Evolutionary conservation across 148 eudicot genomes (phyloP).

Genomic region (Amaranthus hypochondriacus): DNA sequence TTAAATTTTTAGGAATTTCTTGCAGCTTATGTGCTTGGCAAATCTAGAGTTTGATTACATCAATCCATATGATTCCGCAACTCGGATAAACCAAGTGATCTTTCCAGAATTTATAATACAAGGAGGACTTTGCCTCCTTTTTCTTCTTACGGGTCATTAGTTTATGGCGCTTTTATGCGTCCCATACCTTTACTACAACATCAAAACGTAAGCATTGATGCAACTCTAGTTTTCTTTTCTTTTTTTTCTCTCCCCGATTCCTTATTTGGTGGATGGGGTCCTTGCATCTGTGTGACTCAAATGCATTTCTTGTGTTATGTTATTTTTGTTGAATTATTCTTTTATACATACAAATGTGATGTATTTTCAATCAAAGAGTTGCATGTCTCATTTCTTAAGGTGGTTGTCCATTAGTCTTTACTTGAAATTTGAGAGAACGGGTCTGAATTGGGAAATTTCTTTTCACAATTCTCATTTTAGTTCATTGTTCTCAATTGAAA

Average conservation of each 20-base stretch:
- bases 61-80: slow-evolving; percentile 88
- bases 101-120: slow-evolving; percentile 76
- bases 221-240: neutral
- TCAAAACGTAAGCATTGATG: slow-evolving; percentile 62
- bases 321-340: neutral
- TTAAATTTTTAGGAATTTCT: slow-evolving; percentile 18
- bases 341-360: too few relatives aligned
- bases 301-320: neutral
- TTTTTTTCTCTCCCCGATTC: neutral
- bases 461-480: too few relatives aligned
- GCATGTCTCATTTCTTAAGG: too few relatives aligned
- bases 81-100: slow-evolving; percentile 69
- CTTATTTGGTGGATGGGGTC: too few relatives aligned
- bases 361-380: too few relatives aligned
- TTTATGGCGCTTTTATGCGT: slow-evolving; percentile 65
- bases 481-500: too few relatives aligned
- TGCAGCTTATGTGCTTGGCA: too few relatives aligned
- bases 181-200: slow-evolving; percentile 85
- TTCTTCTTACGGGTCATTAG: slow-evolving; percentile 88
- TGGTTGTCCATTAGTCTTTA: too few relatives aligned
- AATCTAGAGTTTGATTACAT: slow-evolving; percentile 95
- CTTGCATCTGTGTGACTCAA: neutral
- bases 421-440: too few relatives aligned
- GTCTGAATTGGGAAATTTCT: too few relatives aligned
- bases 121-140: slow-evolving; percentile 64